Conservation (phyloP, 129 eudicot genomes). For the Oenanthe sinensis region DNA sequence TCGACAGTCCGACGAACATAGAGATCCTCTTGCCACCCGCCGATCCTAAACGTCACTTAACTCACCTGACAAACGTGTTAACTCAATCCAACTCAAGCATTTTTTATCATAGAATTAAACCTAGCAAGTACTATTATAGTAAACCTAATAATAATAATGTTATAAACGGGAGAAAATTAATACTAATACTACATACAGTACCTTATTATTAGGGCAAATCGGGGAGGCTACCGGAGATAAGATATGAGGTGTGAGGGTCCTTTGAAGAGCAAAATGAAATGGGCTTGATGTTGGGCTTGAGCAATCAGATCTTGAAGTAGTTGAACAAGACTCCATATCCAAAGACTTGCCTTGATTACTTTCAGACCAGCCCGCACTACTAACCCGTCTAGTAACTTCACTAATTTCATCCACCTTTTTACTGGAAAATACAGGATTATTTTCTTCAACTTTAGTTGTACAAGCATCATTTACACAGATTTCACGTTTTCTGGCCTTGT, state of each 20-base stretch:
- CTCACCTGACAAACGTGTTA: conserved; percentile 23
- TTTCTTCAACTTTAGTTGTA: conserved; percentile 18
- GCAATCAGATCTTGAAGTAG: conserved; percentile 45
- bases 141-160: background rate
- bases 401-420: background rate
- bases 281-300: conserved; percentile 54
- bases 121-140: background rate
- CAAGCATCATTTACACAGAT: conserved; percentile 16
- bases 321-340: conserved; percentile 61
- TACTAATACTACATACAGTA: conserved; percentile 10
- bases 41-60: conserved; percentile 13
- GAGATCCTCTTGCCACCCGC: conserved; percentile 43
- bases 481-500: conserved; percentile 25
- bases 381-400: conserved; percentile 17
- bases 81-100: conserved; percentile 9
- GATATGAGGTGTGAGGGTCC: conserved; percentile 34
- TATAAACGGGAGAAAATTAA: background rate
- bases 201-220: conserved; percentile 42
- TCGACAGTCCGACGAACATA: conserved; percentile 29
- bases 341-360: conserved; percentile 33
- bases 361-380: conserved; percentile 51
- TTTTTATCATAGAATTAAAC: background rate
- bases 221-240: conserved; percentile 61
- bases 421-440: too few species aligned
- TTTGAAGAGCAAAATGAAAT: conserved; percentile 57